These are phyloP conservation scores for Calocera cornea DNA, from an alignment of 768 basidiomycete genomes.

Conservation along the genomic window DNA sequence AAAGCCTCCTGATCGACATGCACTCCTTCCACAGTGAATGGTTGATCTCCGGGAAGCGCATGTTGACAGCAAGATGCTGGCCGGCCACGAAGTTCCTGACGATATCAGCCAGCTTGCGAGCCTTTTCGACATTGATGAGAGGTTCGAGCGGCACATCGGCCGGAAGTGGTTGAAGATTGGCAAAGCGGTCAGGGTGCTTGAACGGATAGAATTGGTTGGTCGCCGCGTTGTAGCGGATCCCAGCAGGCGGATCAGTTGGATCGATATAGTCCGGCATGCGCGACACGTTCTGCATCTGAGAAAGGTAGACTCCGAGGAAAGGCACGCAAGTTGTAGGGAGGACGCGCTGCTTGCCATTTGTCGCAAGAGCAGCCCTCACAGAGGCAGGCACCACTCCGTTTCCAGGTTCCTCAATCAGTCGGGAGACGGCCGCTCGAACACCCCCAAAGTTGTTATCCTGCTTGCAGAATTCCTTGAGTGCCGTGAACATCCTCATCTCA, in stretches of 20 bases:
- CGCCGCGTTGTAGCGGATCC: conserved; percentile 48
- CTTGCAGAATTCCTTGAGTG: conserved; percentile 53
- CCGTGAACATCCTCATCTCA: conserved; percentile 60
- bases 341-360: background rate
- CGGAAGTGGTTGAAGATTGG: conserved; percentile 55
- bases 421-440: conserved; percentile 40
- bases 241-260: conserved; percentile 60
- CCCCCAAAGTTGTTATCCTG: conserved; percentile 57
- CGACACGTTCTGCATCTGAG: conserved; percentile 50
- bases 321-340: background rate
- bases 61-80: conserved; percentile 60
- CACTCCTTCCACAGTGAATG: background rate
- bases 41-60: conserved; percentile 1
- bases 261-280: conserved; percentile 69
- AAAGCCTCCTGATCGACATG: background rate
- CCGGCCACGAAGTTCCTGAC: conserved; percentile 71
- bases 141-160: conserved; percentile 70
- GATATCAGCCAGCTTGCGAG: conserved; percentile 63
- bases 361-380: background rate
- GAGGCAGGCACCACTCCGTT: background rate
- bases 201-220: conserved; percentile 54
- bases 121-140: conserved; percentile 79
- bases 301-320: conserved; percentile 55
- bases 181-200: conserved; percentile 67
- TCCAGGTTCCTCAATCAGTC: background rate